phyloP scores from a whole-genome alignment of 345 rosid species.

The Citrus medica region DNA sequence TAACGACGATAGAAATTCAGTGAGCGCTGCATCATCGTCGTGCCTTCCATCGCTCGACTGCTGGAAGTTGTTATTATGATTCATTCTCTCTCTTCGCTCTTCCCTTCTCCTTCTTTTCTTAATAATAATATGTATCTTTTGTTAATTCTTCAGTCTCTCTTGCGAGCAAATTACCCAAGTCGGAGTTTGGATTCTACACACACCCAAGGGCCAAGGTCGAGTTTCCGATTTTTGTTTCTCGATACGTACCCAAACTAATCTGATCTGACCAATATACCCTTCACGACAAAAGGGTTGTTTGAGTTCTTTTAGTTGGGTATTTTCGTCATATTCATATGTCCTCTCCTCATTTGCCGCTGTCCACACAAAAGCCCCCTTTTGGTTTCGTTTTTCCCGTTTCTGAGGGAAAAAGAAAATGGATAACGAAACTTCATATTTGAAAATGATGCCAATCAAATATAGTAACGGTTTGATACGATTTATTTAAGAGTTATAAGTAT shows the following conservation, averaged over 20 bases:
- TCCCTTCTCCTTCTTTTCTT: background rate
- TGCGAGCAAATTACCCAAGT: background rate
- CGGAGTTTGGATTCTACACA: too few relatives aligned
- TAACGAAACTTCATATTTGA: too few relatives aligned
- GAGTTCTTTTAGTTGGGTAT: background rate
- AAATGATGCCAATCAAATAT: too few relatives aligned
- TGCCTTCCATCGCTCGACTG: slow-evolving; percentile 57
- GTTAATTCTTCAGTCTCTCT: too few relatives aligned
- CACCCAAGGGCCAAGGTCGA: background rate
- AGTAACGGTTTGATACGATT: rapidly evolving
- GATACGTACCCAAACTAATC: background rate
- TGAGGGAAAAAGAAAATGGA: too few relatives aligned
- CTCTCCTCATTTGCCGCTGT: too few relatives aligned
- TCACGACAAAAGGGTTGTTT: background rate
- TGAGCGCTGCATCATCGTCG: slow-evolving; percentile 78
- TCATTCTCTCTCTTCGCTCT: slow-evolving; percentile 27
- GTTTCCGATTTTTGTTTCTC: background rate
- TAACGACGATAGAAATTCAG: slow-evolving; percentile 78
- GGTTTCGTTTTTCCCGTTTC: too few relatives aligned
- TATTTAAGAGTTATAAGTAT: rapidly evolving
- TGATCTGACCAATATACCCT: background rate
- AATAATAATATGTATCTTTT: too few relatives aligned
- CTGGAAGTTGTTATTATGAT: slow-evolving; percentile 29
- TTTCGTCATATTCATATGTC: background rate
- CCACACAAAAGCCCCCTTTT: too few relatives aligned